Evolutionary conservation across 352 stramenopile species (phyloP).

Genomic region (Aphanomyces stellatus): DNA sequence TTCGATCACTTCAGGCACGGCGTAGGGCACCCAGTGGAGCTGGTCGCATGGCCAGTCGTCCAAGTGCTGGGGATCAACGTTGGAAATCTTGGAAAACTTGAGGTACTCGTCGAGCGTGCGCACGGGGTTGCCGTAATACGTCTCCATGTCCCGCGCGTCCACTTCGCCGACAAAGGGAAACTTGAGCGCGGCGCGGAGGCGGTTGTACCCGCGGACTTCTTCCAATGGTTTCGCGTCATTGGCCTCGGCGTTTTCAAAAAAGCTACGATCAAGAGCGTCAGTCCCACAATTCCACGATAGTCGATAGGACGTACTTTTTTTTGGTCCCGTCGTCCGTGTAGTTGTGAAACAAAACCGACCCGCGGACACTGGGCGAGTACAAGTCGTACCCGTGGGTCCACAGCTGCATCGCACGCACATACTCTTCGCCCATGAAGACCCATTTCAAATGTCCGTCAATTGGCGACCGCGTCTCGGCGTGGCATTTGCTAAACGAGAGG

Average conservation of each 20-base stretch:
- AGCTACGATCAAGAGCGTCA: background rate
- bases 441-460: slow-evolving; percentile 24
- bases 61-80: background rate
- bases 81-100: background rate
- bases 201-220: background rate
- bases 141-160: background rate
- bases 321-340: slow-evolving; percentile 28
- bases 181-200: background rate
- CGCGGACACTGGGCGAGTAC: slow-evolving; percentile 18
- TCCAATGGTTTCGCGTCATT: background rate
- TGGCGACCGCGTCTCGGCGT: slow-evolving; percentile 21
- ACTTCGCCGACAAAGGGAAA: background rate
- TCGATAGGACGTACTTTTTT: background rate
- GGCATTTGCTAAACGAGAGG: slow-evolving; percentile 24
- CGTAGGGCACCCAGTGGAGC: background rate
- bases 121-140: background rate
- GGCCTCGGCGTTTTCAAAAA: background rate
- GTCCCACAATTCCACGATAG: background rate
- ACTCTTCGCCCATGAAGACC: slow-evolving; percentile 26
- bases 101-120: background rate
- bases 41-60: background rate
- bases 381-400: slow-evolving; percentile 26
- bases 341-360: slow-evolving; percentile 53
- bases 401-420: slow-evolving; percentile 22
- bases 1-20: background rate